Conservation (phyloP, 306 rosid species). For the Quercus berberidifolia region DNA sequence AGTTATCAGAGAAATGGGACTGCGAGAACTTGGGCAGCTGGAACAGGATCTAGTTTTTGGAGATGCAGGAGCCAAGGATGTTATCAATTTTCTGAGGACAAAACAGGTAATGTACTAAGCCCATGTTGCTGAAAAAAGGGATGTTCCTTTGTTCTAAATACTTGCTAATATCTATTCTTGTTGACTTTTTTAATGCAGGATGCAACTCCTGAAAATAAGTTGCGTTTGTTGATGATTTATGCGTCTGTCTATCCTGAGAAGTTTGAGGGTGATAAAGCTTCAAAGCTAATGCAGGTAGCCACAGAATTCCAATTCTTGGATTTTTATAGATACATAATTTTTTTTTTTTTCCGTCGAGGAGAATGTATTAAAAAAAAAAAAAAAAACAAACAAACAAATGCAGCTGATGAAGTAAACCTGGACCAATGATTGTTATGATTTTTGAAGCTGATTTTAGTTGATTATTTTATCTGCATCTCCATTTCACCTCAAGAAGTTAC, state of each 20-base stretch:
- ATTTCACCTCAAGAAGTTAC: background rate
- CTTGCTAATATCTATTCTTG: background rate
- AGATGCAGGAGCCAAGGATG: constrained; percentile 93
- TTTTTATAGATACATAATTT: background rate
- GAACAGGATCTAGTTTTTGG: constrained; percentile 99
- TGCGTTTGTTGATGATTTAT: constrained; percentile 91
- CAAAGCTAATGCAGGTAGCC: constrained; percentile 86
- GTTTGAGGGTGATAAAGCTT: constrained; percentile 88
- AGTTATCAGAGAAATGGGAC: constrained; percentile 64
- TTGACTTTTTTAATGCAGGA: constrained; percentile 41
- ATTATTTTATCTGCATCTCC: background rate
- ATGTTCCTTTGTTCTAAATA: constrained; percentile 10
- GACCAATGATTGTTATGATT: too few relatives aligned
- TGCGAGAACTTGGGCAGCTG: constrained; percentile 84
- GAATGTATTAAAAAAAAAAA: too few relatives aligned
- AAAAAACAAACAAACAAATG: too few relatives aligned
- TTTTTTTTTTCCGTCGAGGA: background rate
- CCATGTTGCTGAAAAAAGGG: background rate
- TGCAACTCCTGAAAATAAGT: constrained; percentile 64
- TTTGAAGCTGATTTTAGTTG: background rate
- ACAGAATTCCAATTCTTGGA: constrained; percentile 13
- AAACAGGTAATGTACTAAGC: constrained; percentile 58
- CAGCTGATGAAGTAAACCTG: too few relatives aligned
- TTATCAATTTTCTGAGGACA: constrained; percentile 69
- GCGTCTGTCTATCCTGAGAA: constrained; percentile 83